phyloP scores from a whole-genome alignment of 225 moss, liverwort and hornwort species.

The Sphagnum contortum region DNA sequence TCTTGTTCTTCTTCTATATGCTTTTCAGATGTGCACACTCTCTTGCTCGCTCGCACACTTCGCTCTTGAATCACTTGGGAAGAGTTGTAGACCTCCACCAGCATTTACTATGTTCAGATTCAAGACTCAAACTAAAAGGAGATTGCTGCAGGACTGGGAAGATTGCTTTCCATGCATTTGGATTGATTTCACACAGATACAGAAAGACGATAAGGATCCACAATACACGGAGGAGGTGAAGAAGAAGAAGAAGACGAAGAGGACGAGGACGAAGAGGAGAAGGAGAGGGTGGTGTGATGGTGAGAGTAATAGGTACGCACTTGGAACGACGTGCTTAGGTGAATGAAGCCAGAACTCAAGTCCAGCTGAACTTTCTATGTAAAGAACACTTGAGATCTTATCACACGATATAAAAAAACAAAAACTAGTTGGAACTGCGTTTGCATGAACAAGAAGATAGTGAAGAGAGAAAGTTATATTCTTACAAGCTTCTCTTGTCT shows the following conservation, averaged over 20 bases:
- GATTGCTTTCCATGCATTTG: neutral
- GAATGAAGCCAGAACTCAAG: slow-evolving; percentile 35
- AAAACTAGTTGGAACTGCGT: too few species aligned
- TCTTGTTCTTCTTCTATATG: neutral
- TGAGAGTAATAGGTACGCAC: slow-evolving; percentile 1
- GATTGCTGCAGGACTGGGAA: too few species aligned
- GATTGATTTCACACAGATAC: neutral
- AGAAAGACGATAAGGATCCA: neutral
- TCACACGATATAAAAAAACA: too few species aligned
- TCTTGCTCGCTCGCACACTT: neutral
- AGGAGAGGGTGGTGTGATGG: too few species aligned
- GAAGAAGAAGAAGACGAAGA: neutral
- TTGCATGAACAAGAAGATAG: too few species aligned
- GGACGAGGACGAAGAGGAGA: neutral
- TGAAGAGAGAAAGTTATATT: too few species aligned
- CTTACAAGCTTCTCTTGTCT: too few species aligned
- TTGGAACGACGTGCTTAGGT: slow-evolving; percentile 51
- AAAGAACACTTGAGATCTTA: too few species aligned
- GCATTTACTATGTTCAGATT: too few species aligned
- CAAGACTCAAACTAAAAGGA: too few species aligned
- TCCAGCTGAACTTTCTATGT: slow-evolving; percentile 13
- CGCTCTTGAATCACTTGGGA: neutral
- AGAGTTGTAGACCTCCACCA: too few species aligned
- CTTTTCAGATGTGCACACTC: neutral
- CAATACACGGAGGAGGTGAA: neutral